Percentiles rank a stretch among this genome's conserved stretches.
phyloP scores from a whole-genome alignment of 345 rosid species.

The Toxicodendron radicans region DNA sequence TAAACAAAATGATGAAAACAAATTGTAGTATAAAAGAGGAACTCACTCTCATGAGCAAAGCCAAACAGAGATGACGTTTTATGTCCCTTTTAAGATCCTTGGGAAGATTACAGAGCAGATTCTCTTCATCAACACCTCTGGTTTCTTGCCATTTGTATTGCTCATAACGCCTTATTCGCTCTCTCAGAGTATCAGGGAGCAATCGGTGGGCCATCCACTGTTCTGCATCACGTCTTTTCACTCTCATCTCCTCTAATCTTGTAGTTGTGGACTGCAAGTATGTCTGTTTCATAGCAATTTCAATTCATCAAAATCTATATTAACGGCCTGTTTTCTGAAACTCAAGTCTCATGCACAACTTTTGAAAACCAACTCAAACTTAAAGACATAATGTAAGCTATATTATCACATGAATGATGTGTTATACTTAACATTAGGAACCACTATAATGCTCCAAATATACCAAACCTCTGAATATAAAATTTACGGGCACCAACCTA shows the following conservation, averaged over 20 bases:
- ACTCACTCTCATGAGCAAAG: conserved; percentile 68
- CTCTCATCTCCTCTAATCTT: conserved; percentile 86
- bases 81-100: conserved; percentile 85
- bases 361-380: not conserved
- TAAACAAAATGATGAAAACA: not conserved
- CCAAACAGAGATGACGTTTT: conserved; percentile 84
- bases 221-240: conserved; percentile 81
- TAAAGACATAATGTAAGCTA: not conserved
- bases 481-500: conserved; percentile 48
- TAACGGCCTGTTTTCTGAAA: not conserved
- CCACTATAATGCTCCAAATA: not conserved
- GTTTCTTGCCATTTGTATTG: conserved; percentile 92
- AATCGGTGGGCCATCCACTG: conserved; percentile 88
- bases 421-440: not conserved
- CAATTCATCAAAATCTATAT: conserved; percentile 18
- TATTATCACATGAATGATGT: not conserved
- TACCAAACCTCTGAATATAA: not conserved
- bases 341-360: not conserved
- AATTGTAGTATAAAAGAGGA: not conserved
- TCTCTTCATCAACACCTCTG: conserved; percentile 78
- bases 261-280: conserved; percentile 77
- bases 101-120: conserved; percentile 66
- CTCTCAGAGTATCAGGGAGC: conserved; percentile 64
- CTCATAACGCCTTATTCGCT: conserved; percentile 70
- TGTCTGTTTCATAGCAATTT: conserved; percentile 45